Evolutionary conservation across 441 rosid genomes (phyloP), one percentile per base, ranked within the genome.

Genomic region (Pelargonium fulgidum): DNA sequence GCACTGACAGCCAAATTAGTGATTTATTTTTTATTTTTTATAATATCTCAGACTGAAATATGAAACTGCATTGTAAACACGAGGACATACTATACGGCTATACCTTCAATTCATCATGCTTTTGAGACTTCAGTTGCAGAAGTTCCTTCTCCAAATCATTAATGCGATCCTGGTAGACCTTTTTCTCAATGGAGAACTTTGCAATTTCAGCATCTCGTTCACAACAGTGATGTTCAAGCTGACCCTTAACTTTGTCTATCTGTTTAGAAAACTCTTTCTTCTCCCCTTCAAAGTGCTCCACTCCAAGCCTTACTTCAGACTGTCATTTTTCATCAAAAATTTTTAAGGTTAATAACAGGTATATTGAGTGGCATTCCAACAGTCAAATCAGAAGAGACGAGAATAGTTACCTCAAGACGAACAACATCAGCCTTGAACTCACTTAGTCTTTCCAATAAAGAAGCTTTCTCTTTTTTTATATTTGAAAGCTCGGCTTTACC

Each of bases 81-180:
- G 7, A 36, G 41, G 41, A 36, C 8, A 36, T 36, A 8, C 41
- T 36, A 36, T 36, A 36, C 41, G 8, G 62, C 13, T 26, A 13
- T 62, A 62, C 65, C 65, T 62, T 62, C 42, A 62, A 62, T 7
- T 62, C 16, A 29, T 62, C 65, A 62, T 24, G 65, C 62, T 62
- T 62, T 62, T 29, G 65, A 62, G 65, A 62, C 19, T 62, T 62
- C 65, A 62, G 26, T 13, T 62, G 65, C 17, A 5, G 17, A 29
- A 62, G 42, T 62, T 24, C 41, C 41, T 24, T 62, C 65, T 62
- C 65, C 65, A 62, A 24, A 29, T 26, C 42, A 62, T 4, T 20
- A n/a, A 62, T 11, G 42, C 19, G 65, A 62, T 62, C 65, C 65
- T 62, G 65, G 14, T 29, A 62, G 42, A n/a, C 65, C 26, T 62